Evolutionary conservation across 306 rosid genomes (phyloP).

Genomic region (Lagenaria siceraria): DNA sequence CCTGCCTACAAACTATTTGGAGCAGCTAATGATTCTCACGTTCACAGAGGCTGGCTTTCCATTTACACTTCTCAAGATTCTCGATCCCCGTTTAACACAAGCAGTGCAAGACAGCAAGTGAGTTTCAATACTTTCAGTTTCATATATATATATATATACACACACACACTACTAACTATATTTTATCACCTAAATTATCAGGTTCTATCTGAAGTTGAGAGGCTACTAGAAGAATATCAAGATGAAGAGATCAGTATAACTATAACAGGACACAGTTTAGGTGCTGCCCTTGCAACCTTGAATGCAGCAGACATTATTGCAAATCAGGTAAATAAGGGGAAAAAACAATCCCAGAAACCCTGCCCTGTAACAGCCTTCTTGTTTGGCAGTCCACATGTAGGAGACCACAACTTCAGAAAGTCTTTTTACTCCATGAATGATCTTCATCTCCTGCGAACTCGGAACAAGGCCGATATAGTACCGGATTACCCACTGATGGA

Average conservation of each 20-base stretch:
- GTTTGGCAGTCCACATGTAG: conserved; percentile 48
- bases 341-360: conserved; percentile 17
- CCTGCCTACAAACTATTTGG: conserved; percentile 37
- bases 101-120: conserved; percentile 58
- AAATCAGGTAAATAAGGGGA: conserved; percentile 27
- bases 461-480: conserved; percentile 37
- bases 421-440: conserved; percentile 10
- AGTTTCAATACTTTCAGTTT: neutral
- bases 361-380: conserved; percentile 46
- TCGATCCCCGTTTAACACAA: conserved; percentile 25
- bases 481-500: conserved; percentile 34
- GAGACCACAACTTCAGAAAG: conserved; percentile 23
- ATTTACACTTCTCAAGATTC: conserved; percentile 46
- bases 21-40: conserved; percentile 20
- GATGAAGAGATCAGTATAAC: conserved; percentile 82
- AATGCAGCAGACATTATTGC: conserved; percentile 46
- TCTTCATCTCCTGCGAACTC: conserved; percentile 25
- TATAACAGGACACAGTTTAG: conserved; percentile 72
- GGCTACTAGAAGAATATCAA: conserved; percentile 46
- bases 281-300: conserved; percentile 65
- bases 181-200: neutral
- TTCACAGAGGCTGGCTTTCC: conserved; percentile 58
- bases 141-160: neutral
- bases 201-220: conserved; percentile 54
- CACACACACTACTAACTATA: neutral